Percentiles rank a stretch among this genome's conserved stretches.
phyloP scores from a whole-genome alignment of 2,329 filamentous ascomycete species.

The Penicillium sp. region DNA sequence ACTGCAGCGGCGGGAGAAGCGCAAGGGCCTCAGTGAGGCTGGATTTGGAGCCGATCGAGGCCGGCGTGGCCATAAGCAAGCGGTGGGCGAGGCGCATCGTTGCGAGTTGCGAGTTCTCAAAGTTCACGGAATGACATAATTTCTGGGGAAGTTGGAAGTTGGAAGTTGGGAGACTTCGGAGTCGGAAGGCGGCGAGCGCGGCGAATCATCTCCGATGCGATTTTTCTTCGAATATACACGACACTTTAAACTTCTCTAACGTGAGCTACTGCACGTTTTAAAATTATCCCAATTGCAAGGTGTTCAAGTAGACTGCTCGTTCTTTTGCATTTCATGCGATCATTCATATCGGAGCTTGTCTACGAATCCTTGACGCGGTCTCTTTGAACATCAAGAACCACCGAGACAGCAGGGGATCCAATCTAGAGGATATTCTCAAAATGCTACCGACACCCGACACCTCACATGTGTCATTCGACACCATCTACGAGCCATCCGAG shows the following conservation, averaged over 20 bases:
- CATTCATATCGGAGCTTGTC: not conserved
- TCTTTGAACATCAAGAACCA: not conserved
- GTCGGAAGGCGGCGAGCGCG: conserved; percentile 21
- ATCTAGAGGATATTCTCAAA: not conserved
- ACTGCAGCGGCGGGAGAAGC: conserved; percentile 77
- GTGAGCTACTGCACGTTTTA: not conserved
- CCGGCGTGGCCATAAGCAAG: conserved; percentile 40
- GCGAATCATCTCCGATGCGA: conserved; percentile 13
- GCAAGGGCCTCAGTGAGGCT: conserved; percentile 53
- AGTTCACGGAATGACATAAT: conserved; percentile 23
- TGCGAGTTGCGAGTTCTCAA: not conserved
- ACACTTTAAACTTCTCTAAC: not conserved
- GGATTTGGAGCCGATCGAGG: conserved; percentile 38
- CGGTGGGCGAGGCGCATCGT: conserved; percentile 37
- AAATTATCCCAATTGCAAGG: not conserved
- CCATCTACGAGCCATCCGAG: conserved; percentile 91
- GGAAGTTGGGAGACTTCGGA: not conserved
- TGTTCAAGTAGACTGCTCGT: not conserved
- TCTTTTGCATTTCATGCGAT: not conserved
- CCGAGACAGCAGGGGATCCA: not conserved
- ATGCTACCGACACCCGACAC: conserved; percentile 96
- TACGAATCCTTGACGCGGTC: not conserved
- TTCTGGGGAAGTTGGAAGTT: conserved; percentile 8
- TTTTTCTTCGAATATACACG: not conserved
- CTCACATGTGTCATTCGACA: conserved; percentile 80